Evolutionary conservation across 2,329 filamentous ascomycete species (phyloP), one percentile per base, ranked within the genome.

Genomic region (Periconia digitata): DNA sequence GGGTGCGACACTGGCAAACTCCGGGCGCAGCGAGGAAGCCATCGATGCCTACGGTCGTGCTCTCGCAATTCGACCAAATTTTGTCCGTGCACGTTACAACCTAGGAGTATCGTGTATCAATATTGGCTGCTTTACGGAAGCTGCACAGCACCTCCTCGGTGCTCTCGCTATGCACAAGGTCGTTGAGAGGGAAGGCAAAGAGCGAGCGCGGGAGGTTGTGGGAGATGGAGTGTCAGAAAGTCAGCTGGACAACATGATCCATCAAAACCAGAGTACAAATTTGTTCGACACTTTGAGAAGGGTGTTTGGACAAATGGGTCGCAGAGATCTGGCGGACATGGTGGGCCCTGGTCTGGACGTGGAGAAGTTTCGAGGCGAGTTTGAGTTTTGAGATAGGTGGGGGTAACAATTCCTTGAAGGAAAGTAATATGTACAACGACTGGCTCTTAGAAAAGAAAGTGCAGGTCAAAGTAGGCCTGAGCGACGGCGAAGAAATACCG

Each of bases 41-140:
- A 99, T 99, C 63, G 89, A 92, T 38, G 94, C 94, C 1, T 99
- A 99, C 73, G 91, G 95, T 64, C 90, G 92, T 67, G 94, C 94
- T 0, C 82, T 99, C 8, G 87, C 85, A 37, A 83, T 96, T 51
- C 88, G 92, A 47, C 90, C 92, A 46, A 99, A 99, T 76, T 99
- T 99, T 68, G 95, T 99, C 16, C 89, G 94, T 49, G 94, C 94
- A 2, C 83, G 94, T 38, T 99, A 99, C 77, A 99, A 99, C 73
- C 83, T 99, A 1, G 94, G 94, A 39, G 94, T 97, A 8, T 90
- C 85, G 50, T 97, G 94, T 72, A 97, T 99, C 72, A 97, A 97
- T 74, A 95, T 97, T 60, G 92, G 92, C 46, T 96, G 92, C 73
- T 92, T 91, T 70, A 87, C 89, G 15, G 90, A 97, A 74, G 94